phyloP scores from a whole-genome alignment of 805 yeast species.

The Saturnispora quitensis region DNA sequence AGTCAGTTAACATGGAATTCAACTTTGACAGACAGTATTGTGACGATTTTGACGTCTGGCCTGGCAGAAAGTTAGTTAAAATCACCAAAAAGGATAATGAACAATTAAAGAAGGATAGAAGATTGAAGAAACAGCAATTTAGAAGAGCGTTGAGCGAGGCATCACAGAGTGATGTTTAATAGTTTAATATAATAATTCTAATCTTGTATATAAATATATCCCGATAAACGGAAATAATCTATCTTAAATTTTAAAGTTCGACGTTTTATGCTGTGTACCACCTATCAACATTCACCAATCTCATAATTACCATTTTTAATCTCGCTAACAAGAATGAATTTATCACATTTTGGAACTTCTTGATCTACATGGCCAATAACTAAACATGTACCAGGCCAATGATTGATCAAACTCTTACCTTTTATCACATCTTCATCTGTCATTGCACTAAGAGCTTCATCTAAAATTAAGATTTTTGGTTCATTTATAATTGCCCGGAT shows the following conservation, averaged over 20 bases:
- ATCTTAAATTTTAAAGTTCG: neutral
- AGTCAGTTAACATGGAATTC: constrained; percentile 69
- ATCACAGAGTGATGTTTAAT: neutral
- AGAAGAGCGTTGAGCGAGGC: constrained; percentile 17
- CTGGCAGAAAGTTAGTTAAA: constrained; percentile 58
- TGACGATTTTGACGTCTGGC: constrained; percentile 72
- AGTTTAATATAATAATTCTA: neutral
- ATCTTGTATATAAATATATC: neutral
- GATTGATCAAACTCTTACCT: constrained; percentile 43
- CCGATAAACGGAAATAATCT: neutral
- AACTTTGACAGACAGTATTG: constrained; percentile 68
- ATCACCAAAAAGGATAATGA: constrained; percentile 41
- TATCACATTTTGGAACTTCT: constrained; percentile 70
- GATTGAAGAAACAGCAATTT: constrained; percentile 36
- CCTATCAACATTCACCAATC: constrained; percentile 15
- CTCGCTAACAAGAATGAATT: constrained; percentile 31
- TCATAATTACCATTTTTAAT: constrained; percentile 25
- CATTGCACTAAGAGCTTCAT: constrained; percentile 92
- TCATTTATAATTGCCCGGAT: constrained; percentile 68
- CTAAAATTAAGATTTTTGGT: constrained; percentile 74
- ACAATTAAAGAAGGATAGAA: constrained; percentile 37
- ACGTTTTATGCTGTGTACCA: neutral
- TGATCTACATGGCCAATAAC: constrained; percentile 75
- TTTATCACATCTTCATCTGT: constrained; percentile 48
- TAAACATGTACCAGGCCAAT: constrained; percentile 59